phyloP scores from a whole-genome alignment of 805 yeast species.

The Candida rishiriensis region DNA sequence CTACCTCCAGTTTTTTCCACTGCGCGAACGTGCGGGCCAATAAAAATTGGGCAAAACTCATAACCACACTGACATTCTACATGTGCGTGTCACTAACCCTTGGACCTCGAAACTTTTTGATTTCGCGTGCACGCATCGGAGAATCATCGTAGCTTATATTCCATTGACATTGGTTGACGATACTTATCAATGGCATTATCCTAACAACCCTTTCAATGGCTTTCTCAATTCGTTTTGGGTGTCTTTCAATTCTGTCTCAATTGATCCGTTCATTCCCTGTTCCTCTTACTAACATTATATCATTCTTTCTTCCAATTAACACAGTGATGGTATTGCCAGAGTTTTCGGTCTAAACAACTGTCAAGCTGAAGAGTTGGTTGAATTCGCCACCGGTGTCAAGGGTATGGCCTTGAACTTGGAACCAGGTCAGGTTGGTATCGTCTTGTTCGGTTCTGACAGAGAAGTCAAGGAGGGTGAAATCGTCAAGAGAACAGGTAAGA shows the following conservation, averaged over 20 bases:
- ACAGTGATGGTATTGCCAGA: slow-evolving; percentile 99
- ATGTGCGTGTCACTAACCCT: too few relatives aligned
- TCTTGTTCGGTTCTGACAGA: slow-evolving; percentile 98
- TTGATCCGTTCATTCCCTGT: too few relatives aligned
- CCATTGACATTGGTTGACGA: too few relatives aligned
- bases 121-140: background rate
- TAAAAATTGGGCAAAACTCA: slow-evolving; percentile 23
- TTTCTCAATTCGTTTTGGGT: too few relatives aligned
- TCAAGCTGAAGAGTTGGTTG: slow-evolving; percentile 99
- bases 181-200: too few relatives aligned
- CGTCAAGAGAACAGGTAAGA: slow-evolving; percentile 99
- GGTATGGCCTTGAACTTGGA: slow-evolving; percentile 99
- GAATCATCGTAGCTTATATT: too few relatives aligned
- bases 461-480: slow-evolving; percentile 98
- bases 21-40: slow-evolving; percentile 19
- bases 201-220: too few relatives aligned
- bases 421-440: slow-evolving; percentile 99
- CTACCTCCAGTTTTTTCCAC: background rate
- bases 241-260: too few relatives aligned
- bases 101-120: background rate
- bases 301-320: slow-evolving; percentile 11
- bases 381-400: slow-evolving; percentile 98
- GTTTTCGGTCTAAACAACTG: slow-evolving; percentile 99
- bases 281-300: slow-evolving; percentile 33
- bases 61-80: slow-evolving; percentile 13